These are phyloP conservation scores for Penicillium sp. DNA, from an alignment of 2,329 filamentous ascomycete genomes.

Conservation along the genomic window DNA sequence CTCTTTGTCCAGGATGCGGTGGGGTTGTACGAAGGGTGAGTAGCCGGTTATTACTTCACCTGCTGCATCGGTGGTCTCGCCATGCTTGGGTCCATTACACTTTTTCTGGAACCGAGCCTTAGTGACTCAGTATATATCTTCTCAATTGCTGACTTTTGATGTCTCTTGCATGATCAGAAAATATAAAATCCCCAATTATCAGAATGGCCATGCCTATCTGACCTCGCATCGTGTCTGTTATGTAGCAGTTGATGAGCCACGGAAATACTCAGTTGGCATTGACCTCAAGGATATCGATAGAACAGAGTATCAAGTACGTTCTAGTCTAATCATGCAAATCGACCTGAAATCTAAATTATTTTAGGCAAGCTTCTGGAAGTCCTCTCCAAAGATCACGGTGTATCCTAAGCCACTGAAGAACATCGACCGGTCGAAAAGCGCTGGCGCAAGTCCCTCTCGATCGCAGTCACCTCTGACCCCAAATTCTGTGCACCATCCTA, in stretches of 20 bases:
- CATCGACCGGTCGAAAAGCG: slow-evolving; percentile 46
- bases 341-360: too few species aligned
- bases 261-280: slow-evolving; percentile 73
- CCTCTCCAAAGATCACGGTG: slow-evolving; percentile 84
- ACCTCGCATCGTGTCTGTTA: slow-evolving; percentile 95
- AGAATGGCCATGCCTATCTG: slow-evolving; percentile 91
- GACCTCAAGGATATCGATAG: slow-evolving; percentile 86
- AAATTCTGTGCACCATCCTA: slow-evolving; percentile 29
- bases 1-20: slow-evolving; percentile 97
- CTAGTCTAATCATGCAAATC: background rate
- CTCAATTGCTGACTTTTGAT: too few species aligned
- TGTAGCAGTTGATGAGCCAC: slow-evolving; percentile 76
- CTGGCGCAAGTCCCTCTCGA: slow-evolving; percentile 30
- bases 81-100: too few species aligned
- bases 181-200: slow-evolving; percentile 85
- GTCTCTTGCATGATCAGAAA: slow-evolving; percentile 43
- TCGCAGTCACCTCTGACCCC: slow-evolving; percentile 23
- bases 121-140: too few species aligned
- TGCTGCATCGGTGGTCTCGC: too few species aligned
- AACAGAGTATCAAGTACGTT: slow-evolving; percentile 70
- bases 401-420: slow-evolving; percentile 69
- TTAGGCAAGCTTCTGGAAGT: slow-evolving; percentile 84
- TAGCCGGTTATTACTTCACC: slow-evolving; percentile 20
- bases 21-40: slow-evolving; percentile 92
- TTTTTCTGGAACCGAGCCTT: too few species aligned